phyloP scores from a whole-genome alignment of 148 eudicot species.

The Selenicereus undatus region DNA sequence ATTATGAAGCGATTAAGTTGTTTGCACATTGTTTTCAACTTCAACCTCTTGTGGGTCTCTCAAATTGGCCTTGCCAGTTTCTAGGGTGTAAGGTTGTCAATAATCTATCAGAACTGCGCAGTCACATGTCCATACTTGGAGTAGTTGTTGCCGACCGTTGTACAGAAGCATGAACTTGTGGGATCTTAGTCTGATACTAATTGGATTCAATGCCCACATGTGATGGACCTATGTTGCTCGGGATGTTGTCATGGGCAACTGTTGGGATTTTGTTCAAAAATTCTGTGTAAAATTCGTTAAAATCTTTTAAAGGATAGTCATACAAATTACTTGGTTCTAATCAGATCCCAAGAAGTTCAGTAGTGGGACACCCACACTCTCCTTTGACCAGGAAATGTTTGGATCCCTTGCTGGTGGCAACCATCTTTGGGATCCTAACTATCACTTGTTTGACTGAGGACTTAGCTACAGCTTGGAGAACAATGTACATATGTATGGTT shows the following conservation, averaged over 20 bases:
- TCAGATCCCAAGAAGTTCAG: background rate
- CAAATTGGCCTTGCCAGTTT: background rate
- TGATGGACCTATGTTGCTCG: too few species aligned
- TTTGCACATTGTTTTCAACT: background rate
- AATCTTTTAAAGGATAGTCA: too few species aligned
- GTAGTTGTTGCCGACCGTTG: background rate
- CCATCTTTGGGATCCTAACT: background rate
- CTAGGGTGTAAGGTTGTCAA: background rate
- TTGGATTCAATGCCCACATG: background rate
- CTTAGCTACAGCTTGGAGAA: background rate
- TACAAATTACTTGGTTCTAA: too few species aligned
- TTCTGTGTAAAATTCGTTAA: too few species aligned
- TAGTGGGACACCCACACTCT: background rate
- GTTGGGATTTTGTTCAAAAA: too few species aligned
- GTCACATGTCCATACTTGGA: background rate
- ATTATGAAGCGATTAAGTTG: background rate
- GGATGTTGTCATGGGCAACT: too few species aligned
- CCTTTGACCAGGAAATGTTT: too few species aligned
- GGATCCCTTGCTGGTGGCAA: too few species aligned
- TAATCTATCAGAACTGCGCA: background rate
- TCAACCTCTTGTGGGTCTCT: background rate
- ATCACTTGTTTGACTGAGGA: background rate
- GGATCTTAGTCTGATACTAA: background rate
- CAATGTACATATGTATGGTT: background rate
- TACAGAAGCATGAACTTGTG: background rate